phyloP scores from a whole-genome alignment of 1,139 yeast genomes.

The Pneumocystis canis region DNA sequence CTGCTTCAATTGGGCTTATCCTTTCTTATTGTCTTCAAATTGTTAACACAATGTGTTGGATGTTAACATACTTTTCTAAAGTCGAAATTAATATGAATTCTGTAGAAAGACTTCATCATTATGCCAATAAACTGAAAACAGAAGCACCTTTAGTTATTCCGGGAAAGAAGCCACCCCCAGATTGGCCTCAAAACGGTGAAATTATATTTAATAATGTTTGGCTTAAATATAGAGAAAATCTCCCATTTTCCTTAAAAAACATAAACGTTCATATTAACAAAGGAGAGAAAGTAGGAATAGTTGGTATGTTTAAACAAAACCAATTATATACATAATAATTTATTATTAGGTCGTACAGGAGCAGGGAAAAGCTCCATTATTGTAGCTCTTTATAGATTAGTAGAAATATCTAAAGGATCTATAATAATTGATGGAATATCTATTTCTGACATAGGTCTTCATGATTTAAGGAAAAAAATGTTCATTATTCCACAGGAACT shows the following conservation, averaged over 20 bases:
- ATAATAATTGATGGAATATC: constrained; percentile 60
- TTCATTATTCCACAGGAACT: constrained; percentile 96
- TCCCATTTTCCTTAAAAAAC: constrained; percentile 39
- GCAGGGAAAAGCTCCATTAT: constrained; percentile 70
- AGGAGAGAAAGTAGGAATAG: constrained; percentile 47
- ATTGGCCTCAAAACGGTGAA: constrained; percentile 52
- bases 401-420: constrained; percentile 49
- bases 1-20: constrained; percentile 61
- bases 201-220: constrained; percentile 46
- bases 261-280: constrained; percentile 40
- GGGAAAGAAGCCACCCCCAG: constrained; percentile 27
- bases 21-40: constrained; percentile 59
- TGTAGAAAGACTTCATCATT: constrained; percentile 62
- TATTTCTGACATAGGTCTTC: constrained; percentile 59
- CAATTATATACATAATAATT: background rate
- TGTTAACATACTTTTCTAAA: constrained; percentile 55
- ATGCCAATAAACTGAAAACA: constrained; percentile 40
- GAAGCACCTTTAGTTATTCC: constrained; percentile 36
- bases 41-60: constrained; percentile 43
- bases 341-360: constrained; percentile 70
- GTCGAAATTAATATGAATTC: constrained; percentile 64
- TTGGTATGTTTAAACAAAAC: background rate
- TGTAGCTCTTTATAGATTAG: constrained; percentile 55
- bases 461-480: constrained; percentile 67
- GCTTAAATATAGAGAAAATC: constrained; percentile 46